Base-by-base conservation (phyloP, 1,284 basidiomycete species). In the Mycena sp. region DNA sequence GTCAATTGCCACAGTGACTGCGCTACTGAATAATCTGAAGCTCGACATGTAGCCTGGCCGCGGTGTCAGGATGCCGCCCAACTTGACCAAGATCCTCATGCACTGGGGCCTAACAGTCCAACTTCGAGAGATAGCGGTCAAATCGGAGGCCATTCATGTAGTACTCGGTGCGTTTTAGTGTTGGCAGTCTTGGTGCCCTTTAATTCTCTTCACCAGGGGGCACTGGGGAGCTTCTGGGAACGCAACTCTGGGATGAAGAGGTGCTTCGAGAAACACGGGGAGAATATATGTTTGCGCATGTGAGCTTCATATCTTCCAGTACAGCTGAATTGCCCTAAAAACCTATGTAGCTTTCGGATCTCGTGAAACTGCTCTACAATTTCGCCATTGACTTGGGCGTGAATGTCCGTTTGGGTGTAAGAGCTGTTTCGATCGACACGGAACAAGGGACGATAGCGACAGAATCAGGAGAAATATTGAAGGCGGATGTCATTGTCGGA, bases 401-500 rank as follows among this genome's bases (percentile, higher is more conserved):
- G 0, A 65, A 77, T 3, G 64, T 87, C 35, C 78, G 77, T 25
- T 73, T 79, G 7, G 78, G 79, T 26, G 71, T 77, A 6, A 73
- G 71, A 35, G 87, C 86, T 2, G 72, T 73, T 1, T 71, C 74
- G 0, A 69, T 88, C 21, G 77, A 81, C 58, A 68, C 74, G 17
- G 73, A 74, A 38, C 65, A 65, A 49, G 69, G 65, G 61, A 74
- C 68, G 25, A 80, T 85, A 21, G 79, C 69, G 0, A 73, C 89
- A 14, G 74, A 77, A 11, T 79, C 79, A 4, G 87, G 88, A 9
- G 79, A 82, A 55, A 73, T 74, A 16, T 58, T 88, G 44, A 63
- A 69, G 2, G 85, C 81, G 9, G 85, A 91, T 68, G 78, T 90
- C n/a, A 79, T 91, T 51, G 75, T 91, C 37, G 89, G 87, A 19